These are phyloP conservation scores for Phytomonas francai DNA, from an alignment of 208 protist genomes.

Conservation along the genomic window DNA sequence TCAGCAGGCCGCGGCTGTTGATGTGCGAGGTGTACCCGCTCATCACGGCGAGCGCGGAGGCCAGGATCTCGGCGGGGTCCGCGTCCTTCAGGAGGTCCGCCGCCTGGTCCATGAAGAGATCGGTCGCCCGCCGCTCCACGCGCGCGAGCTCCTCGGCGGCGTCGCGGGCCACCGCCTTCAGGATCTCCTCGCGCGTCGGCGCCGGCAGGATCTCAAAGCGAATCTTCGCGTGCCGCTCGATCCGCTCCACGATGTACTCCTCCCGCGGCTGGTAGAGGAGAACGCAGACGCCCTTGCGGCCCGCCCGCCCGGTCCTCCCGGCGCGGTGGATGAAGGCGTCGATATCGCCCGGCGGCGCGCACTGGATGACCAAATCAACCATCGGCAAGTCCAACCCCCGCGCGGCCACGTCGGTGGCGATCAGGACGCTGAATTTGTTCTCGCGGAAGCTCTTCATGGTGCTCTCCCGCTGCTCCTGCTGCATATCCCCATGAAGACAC, in stretches of 20 bases:
- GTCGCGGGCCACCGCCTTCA: conserved; percentile 76
- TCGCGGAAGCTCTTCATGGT: conserved; percentile 92
- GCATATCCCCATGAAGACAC: conserved; percentile 95
- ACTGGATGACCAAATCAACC: conserved; percentile 89
- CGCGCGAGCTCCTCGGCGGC: conserved; percentile 81
- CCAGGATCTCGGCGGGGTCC: conserved; percentile 79
- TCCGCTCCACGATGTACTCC: conserved; percentile 85
- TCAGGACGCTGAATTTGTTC: conserved; percentile 91
- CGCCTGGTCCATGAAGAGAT: conserved; percentile 85
- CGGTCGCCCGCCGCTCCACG: conserved; percentile 74
- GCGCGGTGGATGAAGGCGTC: conserved; percentile 96
- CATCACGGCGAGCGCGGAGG: conserved; percentile 86
- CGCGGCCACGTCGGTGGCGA: conserved; percentile 93
- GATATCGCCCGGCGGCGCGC: conserved; percentile 72
- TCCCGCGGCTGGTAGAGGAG: conserved; percentile 78
- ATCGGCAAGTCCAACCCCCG: conserved; percentile 85
- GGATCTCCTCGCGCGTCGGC: conserved; percentile 82
- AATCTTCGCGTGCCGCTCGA: conserved; percentile 87
- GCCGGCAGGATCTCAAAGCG: conserved; percentile 85
- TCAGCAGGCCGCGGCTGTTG: conserved; percentile 72
- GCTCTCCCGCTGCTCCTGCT: conserved; percentile 88
- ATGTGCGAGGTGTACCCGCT: conserved; percentile 89
- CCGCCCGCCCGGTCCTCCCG: conserved; percentile 94
- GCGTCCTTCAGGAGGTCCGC: conserved; percentile 83
- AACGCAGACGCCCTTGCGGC: conserved; percentile 85